A percentile compares a stretch with the other conserved stretches of the same genome.
These are phyloP conservation scores for Sonneratia caseolaris DNA, from an alignment of 345 rosid genomes.

Conservation along the genomic window DNA sequence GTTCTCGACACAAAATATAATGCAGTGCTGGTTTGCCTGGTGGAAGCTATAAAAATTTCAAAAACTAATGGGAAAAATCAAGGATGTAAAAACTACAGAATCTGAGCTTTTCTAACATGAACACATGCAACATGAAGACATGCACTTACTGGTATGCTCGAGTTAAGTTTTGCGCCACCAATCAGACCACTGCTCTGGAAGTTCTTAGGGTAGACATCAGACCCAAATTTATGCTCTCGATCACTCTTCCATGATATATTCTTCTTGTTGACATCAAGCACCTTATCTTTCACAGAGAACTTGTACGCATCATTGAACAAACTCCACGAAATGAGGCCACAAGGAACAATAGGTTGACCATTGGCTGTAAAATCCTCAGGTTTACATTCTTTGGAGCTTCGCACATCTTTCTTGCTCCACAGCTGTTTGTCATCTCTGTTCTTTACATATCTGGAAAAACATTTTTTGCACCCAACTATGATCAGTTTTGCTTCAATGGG, in stretches of 20 bases:
- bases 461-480: background rate
- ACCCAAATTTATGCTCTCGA: constrained; percentile 30
- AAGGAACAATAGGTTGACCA: constrained; percentile 29
- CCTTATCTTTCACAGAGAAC: constrained; percentile 19
- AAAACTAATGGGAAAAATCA: background rate
- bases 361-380: constrained; percentile 30
- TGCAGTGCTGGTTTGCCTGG: too few relatives aligned
- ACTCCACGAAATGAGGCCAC: constrained; percentile 44
- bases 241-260: constrained; percentile 39
- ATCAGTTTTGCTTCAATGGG: background rate
- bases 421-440: constrained; percentile 52
- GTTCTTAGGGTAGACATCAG: constrained; percentile 38
- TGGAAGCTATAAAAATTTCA: too few relatives aligned
- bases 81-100: background rate
- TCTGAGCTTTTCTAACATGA: background rate
- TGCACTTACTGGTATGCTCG: constrained; percentile 25
- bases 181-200: constrained; percentile 29
- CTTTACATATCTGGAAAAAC: constrained; percentile 45
- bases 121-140: background rate
- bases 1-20: too few relatives aligned
- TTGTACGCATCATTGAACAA: constrained; percentile 38
- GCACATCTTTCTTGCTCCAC: constrained; percentile 19
- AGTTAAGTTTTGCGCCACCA: constrained; percentile 34
- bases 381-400: constrained; percentile 18
- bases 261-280: constrained; percentile 22